Evolutionary conservation across 2,329 filamentous ascomycete species (phyloP).

Genomic region (Penicillium sp.): DNA sequence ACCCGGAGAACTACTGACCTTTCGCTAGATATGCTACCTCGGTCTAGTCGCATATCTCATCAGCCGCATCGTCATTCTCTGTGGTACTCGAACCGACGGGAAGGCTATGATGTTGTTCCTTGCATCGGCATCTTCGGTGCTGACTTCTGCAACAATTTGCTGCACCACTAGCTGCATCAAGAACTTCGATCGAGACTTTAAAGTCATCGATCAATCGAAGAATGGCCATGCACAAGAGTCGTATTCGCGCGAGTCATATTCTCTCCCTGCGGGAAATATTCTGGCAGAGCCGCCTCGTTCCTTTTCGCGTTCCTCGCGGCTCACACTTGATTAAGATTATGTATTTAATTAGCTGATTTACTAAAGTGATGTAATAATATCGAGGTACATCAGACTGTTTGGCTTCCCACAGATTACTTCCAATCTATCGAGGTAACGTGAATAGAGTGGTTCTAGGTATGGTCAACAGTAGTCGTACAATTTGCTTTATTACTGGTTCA

Average conservation of each 20-base stretch:
- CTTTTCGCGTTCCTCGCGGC: not conserved
- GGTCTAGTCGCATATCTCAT: not conserved
- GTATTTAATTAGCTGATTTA: not conserved
- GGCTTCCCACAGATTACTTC: not conserved
- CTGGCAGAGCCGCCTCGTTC: not conserved
- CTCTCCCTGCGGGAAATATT: not conserved
- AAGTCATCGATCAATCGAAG: not conserved
- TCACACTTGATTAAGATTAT: not conserved
- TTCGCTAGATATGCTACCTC: not conserved
- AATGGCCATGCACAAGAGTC: not conserved
- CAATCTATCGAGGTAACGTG: not conserved
- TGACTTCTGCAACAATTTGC: not conserved
- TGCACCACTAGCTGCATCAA: not conserved
- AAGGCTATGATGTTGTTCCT: conserved; percentile 1
- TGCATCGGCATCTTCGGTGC: not conserved
- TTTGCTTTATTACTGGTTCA: too few relatives aligned
- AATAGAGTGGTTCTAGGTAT: too few relatives aligned
- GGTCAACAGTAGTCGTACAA: too few relatives aligned
- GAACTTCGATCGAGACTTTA: not conserved
- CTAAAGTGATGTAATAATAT: not conserved
- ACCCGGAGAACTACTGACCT: not conserved
- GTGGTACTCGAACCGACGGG: not conserved
- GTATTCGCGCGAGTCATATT: not conserved
- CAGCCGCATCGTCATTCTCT: not conserved
- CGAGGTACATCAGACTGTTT: not conserved